Base-by-base conservation (phyloP, 768 basidiomycete species). In the Suillus hirtellus region DNA sequence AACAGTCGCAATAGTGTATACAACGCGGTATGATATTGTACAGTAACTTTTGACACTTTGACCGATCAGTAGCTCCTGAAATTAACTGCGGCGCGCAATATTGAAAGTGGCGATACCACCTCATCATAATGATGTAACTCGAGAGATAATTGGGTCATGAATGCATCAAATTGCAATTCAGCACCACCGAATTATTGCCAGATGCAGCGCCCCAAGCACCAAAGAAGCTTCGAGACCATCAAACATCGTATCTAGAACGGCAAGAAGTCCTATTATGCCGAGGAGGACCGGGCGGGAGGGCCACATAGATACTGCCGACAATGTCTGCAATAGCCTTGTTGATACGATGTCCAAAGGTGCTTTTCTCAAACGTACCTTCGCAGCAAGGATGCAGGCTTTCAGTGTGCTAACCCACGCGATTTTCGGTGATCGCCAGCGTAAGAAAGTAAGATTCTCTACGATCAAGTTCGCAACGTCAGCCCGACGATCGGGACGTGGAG, bases 181-280 rank as follows among this genome's bases (percentile, higher is more conserved):
- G 11, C 43, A 60, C 60, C 60, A 53, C 11, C 64, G 42, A 35
- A 80, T 61, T 46, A 71, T 61, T 40, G 61, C 74, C 6, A 81
- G 35, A 69, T 86, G 84, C n/a, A 79, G 61, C 27, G 75, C 27
- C 0, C 76, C 79, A 17, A 86, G 72, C 38, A 77, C 63, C 1
- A 79, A 44, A 0, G 82, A 81, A 17, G 76, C 67, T 59, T 66
- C 61, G 11, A 82, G 64, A 24, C 70, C 72, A 53, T 83, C 82
- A 31, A 78, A 79, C 71, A 81, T 73, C 14, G 80, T 82, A 72
- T 86, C 85, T 24, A 74, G 62, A 34, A 84, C 67, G 2, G 82
- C 82, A 1, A 80, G 75, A 1, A 68, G 65, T 9, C 77, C 71
- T 44, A 80, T 69, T 15, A 69, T 60, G 0, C 63, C 72, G 60